Base-by-base conservation (phyloP, 1,284 basidiomycete genomes). In the Cryptococcus jaspeensis region DNA sequence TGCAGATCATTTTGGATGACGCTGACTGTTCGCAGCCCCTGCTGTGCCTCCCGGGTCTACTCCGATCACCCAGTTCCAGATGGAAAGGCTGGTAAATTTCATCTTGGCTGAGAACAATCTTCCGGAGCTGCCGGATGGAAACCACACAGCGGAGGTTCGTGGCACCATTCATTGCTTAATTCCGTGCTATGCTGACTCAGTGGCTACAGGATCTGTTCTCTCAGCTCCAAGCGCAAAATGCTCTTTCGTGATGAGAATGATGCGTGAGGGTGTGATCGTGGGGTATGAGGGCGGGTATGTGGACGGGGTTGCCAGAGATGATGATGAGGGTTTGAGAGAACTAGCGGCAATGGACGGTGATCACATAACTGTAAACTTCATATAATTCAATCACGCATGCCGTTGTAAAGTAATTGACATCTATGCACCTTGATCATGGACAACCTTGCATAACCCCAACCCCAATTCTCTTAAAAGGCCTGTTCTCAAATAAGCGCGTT, bases 171-270 rank as follows among this genome's bases (percentile, higher is more conserved):
- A 37, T 9, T 38, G 32, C 15, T 49, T 18, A 16, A 11, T 18
- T n/a, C 15, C 6, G 20, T 12, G 25, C 7, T 4, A 20, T 38
- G 18, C 38, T 53, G 18, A 48, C 53, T 20, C 39, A 12, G 37
- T 32, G 28, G 28, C 5, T 28, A 9, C 40, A 69, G 59, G 71
- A 73, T 44, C 56, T 75, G n/a, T 75, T 73, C 50, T 50, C 60
- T 12, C 71, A 73, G 52, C 56, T 75, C 7, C 50, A 59, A 42
- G 58, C 62, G 16, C 70, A 72, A 55, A 74, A 74, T 39, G 36
- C 65, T 7, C 41, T 65, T 18, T 59, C 62, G 18, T 28, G 38
- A 39, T 90, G 45, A 89, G 3, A 9, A 5, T 5, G 28, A 9
- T 9, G 28, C 28, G 28, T 32, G 9, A 9, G 9, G 28, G 9